Conservation (phyloP, 2,329 filamentous ascomycete genomes). For the Hortaea sp. region DNA sequence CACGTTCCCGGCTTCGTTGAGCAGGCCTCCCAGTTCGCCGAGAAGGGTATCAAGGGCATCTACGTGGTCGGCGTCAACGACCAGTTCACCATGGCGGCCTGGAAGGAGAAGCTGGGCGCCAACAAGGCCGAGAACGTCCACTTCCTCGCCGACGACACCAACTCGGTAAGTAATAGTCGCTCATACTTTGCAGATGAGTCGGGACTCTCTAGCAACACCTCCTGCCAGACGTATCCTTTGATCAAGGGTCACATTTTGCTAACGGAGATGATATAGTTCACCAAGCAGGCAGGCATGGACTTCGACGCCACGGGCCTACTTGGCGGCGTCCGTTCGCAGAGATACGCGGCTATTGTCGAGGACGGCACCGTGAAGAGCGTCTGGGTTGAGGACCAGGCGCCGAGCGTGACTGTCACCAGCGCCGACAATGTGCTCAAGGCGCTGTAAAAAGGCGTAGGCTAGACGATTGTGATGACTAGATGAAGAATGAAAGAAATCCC, state of each 20-base stretch:
- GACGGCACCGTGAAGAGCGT: slow-evolving; percentile 13
- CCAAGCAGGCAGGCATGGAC: slow-evolving; percentile 13
- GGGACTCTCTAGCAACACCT: too few species aligned
- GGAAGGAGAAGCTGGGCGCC: slow-evolving; percentile 18
- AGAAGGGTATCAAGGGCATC: slow-evolving; percentile 18
- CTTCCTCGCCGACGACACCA: slow-evolving; percentile 18
- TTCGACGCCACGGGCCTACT: slow-evolving; percentile 16
- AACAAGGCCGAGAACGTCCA: slow-evolving; percentile 12
- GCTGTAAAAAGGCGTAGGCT: background rate
- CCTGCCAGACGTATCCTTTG: too few species aligned
- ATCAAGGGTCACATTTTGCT: background rate
- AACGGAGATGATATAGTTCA: slow-evolving; percentile 9
- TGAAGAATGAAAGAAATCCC: too few species aligned
- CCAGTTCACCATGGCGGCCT: slow-evolving; percentile 16
- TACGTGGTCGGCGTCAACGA: slow-evolving; percentile 21
- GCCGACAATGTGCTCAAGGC: slow-evolving; percentile 11
- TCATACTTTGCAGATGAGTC: too few species aligned
- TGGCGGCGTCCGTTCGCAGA: slow-evolving; percentile 15
- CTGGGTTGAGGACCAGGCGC: slow-evolving; percentile 18
- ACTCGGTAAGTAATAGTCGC: slow-evolving; percentile 6
- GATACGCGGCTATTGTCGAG: slow-evolving; percentile 17
- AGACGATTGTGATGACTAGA: too few species aligned
- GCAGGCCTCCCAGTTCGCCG: slow-evolving; percentile 17
- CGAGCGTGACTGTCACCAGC: slow-evolving; percentile 13
- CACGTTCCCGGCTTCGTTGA: slow-evolving; percentile 19